Percentiles rank a stretch among this genome's conserved stretches.
Evolutionary conservation across 2,329 filamentous ascomycete species (phyloP).

Genomic region (Pyrenophora graminea): DNA sequence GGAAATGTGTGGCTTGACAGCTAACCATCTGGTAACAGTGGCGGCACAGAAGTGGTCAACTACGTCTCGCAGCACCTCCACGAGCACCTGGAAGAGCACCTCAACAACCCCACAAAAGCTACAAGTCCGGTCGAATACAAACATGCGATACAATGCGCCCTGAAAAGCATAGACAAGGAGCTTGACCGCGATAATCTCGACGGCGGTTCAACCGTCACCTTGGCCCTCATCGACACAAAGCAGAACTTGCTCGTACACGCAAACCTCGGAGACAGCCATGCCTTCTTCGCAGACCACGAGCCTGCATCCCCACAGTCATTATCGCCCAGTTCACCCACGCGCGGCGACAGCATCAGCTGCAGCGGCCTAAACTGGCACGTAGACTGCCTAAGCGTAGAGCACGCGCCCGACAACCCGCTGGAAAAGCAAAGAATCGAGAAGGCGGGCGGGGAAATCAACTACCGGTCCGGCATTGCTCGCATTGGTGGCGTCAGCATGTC

Average conservation of each 20-base stretch:
- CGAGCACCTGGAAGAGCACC: constrained; percentile 25
- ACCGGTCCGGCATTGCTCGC: constrained; percentile 24
- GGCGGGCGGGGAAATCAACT: constrained; percentile 29
- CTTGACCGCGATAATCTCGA: constrained; percentile 21
- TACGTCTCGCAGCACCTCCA: constrained; percentile 23
- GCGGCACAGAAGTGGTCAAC: constrained; percentile 25
- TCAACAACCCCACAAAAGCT: constrained; percentile 14
- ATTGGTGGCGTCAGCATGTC: constrained; percentile 35
- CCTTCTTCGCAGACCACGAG: constrained; percentile 22
- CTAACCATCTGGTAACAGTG: constrained; percentile 17
- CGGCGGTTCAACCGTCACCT: constrained; percentile 31
- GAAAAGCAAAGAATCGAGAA: constrained; percentile 31
- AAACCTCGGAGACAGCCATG: constrained; percentile 31
- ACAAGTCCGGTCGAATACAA: constrained; percentile 26
- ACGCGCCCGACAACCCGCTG: constrained; percentile 22
- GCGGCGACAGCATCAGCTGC: constrained; percentile 2
- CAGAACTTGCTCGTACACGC: constrained; percentile 29
- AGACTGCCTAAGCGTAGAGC: constrained; percentile 23
- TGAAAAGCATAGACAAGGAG: constrained; percentile 25
- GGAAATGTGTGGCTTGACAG: neutral
- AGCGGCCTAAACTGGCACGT: constrained; percentile 22
- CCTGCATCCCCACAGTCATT: constrained; percentile 4
- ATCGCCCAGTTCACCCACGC: constrained; percentile 6
- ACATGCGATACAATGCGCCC: constrained; percentile 27
- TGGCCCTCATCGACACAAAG: constrained; percentile 27